Evolutionary conservation across 805 yeast genomes (phyloP).

Genomic region (Candida corydali): DNA sequence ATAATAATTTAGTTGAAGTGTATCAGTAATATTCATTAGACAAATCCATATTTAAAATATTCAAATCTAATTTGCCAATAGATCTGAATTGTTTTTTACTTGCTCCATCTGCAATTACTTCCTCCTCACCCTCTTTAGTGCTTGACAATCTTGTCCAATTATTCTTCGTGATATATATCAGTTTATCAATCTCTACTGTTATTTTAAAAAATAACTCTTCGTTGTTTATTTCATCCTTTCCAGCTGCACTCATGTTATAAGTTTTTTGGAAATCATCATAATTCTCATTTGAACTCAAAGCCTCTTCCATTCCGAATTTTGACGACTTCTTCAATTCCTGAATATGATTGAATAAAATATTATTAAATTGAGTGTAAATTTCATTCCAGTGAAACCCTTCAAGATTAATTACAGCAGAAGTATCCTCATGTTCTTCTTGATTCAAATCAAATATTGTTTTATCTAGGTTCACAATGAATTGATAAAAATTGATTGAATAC

Average conservation of each 20-base stretch:
- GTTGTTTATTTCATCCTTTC: slow-evolving; percentile 1
- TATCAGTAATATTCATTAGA: slow-evolving; percentile 24
- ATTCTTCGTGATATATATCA: slow-evolving; percentile 13
- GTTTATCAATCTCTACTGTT: slow-evolving; percentile 22
- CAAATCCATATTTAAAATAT: slow-evolving; percentile 24
- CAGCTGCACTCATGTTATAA: too few species aligned
- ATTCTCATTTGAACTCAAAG: background rate
- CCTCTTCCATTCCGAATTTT: background rate
- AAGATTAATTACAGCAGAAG: slow-evolving; percentile 15
- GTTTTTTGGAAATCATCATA: too few species aligned
- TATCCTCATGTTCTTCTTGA: slow-evolving; percentile 16
- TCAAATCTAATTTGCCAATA: slow-evolving; percentile 23
- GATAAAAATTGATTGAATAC: slow-evolving; percentile 33
- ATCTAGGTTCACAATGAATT: slow-evolving; percentile 21
- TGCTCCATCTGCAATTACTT: background rate
- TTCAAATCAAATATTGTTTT: slow-evolving; percentile 6
- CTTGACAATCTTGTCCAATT: slow-evolving; percentile 24
- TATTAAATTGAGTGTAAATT: slow-evolving; percentile 26
- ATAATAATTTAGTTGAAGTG: too few species aligned
- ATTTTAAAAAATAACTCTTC: slow-evolving; percentile 14
- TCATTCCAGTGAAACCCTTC: slow-evolving; percentile 30
- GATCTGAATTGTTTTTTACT: slow-evolving; percentile 12
- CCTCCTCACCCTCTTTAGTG: background rate
- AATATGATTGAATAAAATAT: slow-evolving; percentile 27
- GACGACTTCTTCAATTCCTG: slow-evolving; percentile 21